A percentile compares a stretch with the other conserved stretches of the same genome.
Evolutionary conservation across 2,329 filamentous ascomycete genomes (phyloP).

Genomic region (Penicillium fuscoglaucum): DNA sequence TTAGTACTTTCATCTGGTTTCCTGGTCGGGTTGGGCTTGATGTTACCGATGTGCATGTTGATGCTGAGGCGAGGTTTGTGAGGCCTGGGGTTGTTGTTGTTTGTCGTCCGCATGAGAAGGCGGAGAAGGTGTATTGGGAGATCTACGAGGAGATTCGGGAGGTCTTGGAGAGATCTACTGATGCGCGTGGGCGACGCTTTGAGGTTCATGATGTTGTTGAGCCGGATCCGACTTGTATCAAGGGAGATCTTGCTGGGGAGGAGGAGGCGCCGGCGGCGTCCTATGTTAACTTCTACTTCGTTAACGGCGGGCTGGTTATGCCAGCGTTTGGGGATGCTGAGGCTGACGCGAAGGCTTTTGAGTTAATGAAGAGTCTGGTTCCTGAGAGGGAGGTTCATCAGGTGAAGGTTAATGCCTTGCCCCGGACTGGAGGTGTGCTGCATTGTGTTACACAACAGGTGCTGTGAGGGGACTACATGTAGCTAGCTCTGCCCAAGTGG

Average conservation of each 20-base stretch:
- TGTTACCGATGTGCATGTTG: conserved; percentile 38
- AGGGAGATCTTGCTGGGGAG: conserved; percentile 22
- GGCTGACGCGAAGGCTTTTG: conserved; percentile 26
- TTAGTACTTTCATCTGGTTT: conserved; percentile 36
- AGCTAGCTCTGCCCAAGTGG: background rate
- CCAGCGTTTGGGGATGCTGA: conserved; percentile 30
- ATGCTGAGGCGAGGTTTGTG: conserved; percentile 33
- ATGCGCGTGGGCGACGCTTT: conserved; percentile 28
- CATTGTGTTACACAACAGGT: conserved; percentile 38
- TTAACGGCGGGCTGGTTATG: conserved; percentile 32
- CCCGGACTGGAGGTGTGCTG: conserved; percentile 32
- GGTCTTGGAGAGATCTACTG: conserved; percentile 21
- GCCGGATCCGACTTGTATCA: conserved; percentile 25
- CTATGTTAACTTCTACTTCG: conserved; percentile 36
- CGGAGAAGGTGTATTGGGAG: conserved; percentile 23
- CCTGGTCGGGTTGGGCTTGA: conserved; percentile 33
- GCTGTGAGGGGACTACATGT: conserved; percentile 10
- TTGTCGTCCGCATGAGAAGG: conserved; percentile 24
- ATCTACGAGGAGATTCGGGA: conserved; percentile 28
- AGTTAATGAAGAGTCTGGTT: conserved; percentile 26
- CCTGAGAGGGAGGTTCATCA: conserved; percentile 29
- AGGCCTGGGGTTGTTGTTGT: conserved; percentile 31
- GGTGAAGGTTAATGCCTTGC: conserved; percentile 31
- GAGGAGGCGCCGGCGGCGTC: conserved; percentile 26
- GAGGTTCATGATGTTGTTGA: conserved; percentile 30